Conservation (phyloP, 2,329 filamentous ascomycete species). For the Clonostachys rosea region DNA sequence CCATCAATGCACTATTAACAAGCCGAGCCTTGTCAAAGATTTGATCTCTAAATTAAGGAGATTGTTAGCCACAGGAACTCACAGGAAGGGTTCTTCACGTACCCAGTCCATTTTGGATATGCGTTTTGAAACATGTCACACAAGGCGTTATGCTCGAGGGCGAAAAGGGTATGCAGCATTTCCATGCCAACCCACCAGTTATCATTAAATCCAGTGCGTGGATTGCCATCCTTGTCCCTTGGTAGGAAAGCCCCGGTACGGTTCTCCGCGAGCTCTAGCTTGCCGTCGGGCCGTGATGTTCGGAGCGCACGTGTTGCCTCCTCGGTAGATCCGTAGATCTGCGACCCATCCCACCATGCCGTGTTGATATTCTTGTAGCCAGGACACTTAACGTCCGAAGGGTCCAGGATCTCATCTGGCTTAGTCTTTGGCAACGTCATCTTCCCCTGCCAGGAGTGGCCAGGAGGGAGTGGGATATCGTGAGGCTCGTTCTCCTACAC, state of each 20-base stretch:
- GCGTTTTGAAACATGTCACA: slow-evolving; percentile 26
- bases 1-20: slow-evolving; percentile 39
- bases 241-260: slow-evolving; percentile 27
- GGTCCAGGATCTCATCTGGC: slow-evolving; percentile 23
- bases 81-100: background rate
- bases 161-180: slow-evolving; percentile 38
- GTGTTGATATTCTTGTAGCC: slow-evolving; percentile 36
- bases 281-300: slow-evolving; percentile 25
- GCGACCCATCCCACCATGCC: slow-evolving; percentile 39
- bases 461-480: slow-evolving; percentile 23
- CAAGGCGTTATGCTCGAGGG: slow-evolving; percentile 38
- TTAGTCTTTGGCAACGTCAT: slow-evolving; percentile 30
- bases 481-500: slow-evolving; percentile 5
- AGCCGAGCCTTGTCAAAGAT: slow-evolving; percentile 39
- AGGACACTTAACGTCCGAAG: slow-evolving; percentile 26
- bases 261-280: slow-evolving; percentile 25
- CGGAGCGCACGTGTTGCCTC: slow-evolving; percentile 25
- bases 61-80: background rate
- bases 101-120: slow-evolving; percentile 18
- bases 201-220: slow-evolving; percentile 31
- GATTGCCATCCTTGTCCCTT: slow-evolving; percentile 26
- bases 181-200: slow-evolving; percentile 44
- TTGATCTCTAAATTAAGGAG: slow-evolving; percentile 26
- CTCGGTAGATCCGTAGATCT: slow-evolving; percentile 38
- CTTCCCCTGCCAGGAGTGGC: slow-evolving; percentile 23